Evolutionary conservation across 345 rosid genomes (phyloP).

Genomic region (Syzygium aqueum): DNA sequence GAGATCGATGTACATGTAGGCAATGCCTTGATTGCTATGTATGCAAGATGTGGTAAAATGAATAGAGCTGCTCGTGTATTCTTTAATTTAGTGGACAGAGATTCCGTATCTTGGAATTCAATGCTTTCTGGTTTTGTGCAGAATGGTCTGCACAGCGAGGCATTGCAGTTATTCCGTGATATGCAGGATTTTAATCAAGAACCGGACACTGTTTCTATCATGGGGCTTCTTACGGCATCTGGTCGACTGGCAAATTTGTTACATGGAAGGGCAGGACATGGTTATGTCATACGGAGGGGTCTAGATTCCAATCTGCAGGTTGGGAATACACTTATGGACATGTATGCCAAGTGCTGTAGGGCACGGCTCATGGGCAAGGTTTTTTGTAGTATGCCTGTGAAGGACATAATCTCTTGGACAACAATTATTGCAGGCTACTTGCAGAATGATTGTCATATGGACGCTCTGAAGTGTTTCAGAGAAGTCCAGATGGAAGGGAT

Average conservation of each 20-base stretch:
- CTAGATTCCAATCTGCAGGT: constrained; percentile 42
- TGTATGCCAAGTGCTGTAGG: constrained; percentile 66
- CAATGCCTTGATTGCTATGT: constrained; percentile 72
- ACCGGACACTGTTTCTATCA: constrained; percentile 49
- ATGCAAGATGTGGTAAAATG: constrained; percentile 44
- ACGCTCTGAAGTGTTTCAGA: constrained; percentile 41
- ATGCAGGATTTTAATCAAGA: constrained; percentile 38
- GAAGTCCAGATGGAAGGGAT: constrained; percentile 32
- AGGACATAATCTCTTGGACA: constrained; percentile 83
- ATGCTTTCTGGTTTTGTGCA: constrained; percentile 59
- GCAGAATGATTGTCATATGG: constrained; percentile 37
- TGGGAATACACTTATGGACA: constrained; percentile 67
- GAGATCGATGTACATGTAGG: constrained; percentile 35
- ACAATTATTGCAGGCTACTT: constrained; percentile 66
- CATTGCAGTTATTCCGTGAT: constrained; percentile 33
- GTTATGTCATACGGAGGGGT: constrained; percentile 51
- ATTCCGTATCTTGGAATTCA: constrained; percentile 54
- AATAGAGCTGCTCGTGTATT: constrained; percentile 32
- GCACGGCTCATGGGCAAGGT: constrained; percentile 42
- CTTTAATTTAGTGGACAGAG: constrained; percentile 28
- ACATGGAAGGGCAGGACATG: constrained; percentile 75
- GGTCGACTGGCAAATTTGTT: constrained; percentile 50
- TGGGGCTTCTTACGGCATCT: constrained; percentile 41
- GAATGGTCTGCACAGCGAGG: constrained; percentile 43
- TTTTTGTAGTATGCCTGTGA: constrained; percentile 39